Conservation (phyloP, 495 filamentous ascomycete species). For the Entonaema liquescens region DNA sequence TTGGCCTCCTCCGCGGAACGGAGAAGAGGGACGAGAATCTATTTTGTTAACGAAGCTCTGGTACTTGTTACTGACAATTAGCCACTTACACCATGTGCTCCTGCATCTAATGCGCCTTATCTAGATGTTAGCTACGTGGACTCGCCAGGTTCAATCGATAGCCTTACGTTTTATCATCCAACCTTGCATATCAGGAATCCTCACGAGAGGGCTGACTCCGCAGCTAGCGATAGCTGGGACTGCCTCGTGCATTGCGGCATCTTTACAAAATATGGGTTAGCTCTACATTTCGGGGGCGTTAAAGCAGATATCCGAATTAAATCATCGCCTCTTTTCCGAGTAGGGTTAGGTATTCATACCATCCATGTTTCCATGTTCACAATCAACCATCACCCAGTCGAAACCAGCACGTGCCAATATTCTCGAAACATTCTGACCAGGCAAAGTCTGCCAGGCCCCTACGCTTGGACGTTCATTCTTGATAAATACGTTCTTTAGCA, state of each 20-base stretch:
- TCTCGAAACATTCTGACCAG: slow-evolving; percentile 75
- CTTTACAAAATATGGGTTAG: slow-evolving; percentile 45
- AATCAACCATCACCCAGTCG: slow-evolving; percentile 81
- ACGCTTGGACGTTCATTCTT: slow-evolving; percentile 66
- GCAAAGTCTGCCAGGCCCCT: slow-evolving; percentile 78
- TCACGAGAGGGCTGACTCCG: slow-evolving; percentile 72
- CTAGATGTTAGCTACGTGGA: slow-evolving; percentile 19
- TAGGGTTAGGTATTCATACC: slow-evolving; percentile 53
- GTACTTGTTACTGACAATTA: background rate
- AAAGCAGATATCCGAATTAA: background rate
- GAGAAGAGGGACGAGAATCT: slow-evolving; percentile 71
- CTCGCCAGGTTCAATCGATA: slow-evolving; percentile 6
- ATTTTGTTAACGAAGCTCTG: slow-evolving; percentile 24
- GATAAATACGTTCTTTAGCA: slow-evolving; percentile 66
- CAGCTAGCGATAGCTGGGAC: slow-evolving; percentile 74
- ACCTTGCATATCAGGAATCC: slow-evolving; percentile 70
- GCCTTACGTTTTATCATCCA: slow-evolving; percentile 77
- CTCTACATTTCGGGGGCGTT: background rate
- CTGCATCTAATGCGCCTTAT: slow-evolving; percentile 71
- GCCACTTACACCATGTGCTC: slow-evolving; percentile 67
- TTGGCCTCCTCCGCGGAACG: slow-evolving; percentile 70
- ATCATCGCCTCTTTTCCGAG: background rate
- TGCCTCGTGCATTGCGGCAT: slow-evolving; percentile 84
- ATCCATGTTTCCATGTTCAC: slow-evolving; percentile 81
- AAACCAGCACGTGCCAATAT: slow-evolving; percentile 71